Evolutionary conservation across 1,139 yeast species (phyloP).

Genomic region (Candida tetrigidarum): DNA sequence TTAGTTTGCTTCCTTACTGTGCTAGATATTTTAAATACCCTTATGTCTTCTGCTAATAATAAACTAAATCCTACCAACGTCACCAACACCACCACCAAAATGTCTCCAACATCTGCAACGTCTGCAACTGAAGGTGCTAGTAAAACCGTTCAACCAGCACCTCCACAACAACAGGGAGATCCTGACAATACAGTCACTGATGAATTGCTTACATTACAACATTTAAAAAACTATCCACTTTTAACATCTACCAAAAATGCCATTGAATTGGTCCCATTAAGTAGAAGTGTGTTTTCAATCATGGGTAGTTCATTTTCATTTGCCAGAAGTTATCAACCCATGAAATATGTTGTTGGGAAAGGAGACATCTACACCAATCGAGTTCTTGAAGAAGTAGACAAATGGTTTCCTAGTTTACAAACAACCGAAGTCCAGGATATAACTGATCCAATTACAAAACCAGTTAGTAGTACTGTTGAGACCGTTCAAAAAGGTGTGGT

Average conservation of each 20-base stretch:
- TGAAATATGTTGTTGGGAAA: constrained; percentile 27
- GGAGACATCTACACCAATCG: constrained; percentile 36
- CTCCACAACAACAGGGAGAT: not conserved
- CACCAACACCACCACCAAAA: too few species aligned
- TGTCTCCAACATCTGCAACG: constrained; percentile 1
- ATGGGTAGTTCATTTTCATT: constrained; percentile 16
- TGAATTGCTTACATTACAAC: constrained; percentile 18
- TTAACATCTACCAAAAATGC: constrained; percentile 23
- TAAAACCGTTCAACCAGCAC: not conserved
- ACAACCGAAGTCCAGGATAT: constrained; percentile 43
- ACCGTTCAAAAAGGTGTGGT: constrained; percentile 31
- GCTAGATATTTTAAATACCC: constrained; percentile 18
- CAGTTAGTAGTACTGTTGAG: constrained; percentile 37
- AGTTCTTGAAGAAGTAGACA: constrained; percentile 40
- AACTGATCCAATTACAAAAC: constrained; percentile 47
- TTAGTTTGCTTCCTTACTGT: constrained; percentile 18
- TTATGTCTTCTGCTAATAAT: constrained; percentile 13
- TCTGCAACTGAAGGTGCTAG: constrained; percentile 3
- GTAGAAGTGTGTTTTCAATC: constrained; percentile 18
- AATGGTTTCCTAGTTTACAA: constrained; percentile 36
- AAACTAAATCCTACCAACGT: constrained; percentile 1
- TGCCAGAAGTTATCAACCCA: constrained; percentile 29
- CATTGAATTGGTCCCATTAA: constrained; percentile 25
- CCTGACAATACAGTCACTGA: not conserved
- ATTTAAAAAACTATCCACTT: constrained; percentile 30